Evolutionary conservation across 192 early-diverging fungal genomes (phyloP).

Genomic region (Coemansia sp.): DNA sequence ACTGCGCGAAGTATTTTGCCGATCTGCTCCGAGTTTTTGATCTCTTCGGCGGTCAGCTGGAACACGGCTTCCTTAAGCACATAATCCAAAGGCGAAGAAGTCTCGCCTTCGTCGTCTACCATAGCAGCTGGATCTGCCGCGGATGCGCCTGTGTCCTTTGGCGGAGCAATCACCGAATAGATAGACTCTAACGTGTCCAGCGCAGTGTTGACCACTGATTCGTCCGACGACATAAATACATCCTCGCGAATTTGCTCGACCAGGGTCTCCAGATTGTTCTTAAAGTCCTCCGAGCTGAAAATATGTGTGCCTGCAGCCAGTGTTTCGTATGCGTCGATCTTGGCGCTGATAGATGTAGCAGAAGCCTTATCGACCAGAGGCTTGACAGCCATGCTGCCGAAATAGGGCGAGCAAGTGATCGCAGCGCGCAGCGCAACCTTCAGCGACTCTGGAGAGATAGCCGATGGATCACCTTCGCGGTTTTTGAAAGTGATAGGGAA

Average conservation of each 20-base stretch:
- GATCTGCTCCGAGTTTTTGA: conserved; percentile 67
- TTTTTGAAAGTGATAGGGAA: conserved; percentile 99
- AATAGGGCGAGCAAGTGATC: conserved; percentile 74
- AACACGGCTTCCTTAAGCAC: conserved; percentile 61
- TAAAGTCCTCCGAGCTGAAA: conserved; percentile 70
- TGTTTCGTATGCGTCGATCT: conserved; percentile 93
- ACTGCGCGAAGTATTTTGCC: conserved; percentile 65
- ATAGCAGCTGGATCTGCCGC: not conserved
- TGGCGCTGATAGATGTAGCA: conserved; percentile 82
- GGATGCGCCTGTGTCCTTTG: not conserved
- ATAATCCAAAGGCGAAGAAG: conserved; percentile 50
- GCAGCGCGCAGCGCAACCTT: conserved; percentile 77
- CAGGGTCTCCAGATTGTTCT: conserved; percentile 68
- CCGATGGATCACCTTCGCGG: conserved; percentile 90
- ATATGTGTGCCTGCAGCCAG: conserved; percentile 74
- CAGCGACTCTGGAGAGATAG: conserved; percentile 90
- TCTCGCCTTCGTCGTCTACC: conserved; percentile 10
- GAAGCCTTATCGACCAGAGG: conserved; percentile 88
- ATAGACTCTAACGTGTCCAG: conserved; percentile 69
- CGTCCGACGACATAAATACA: conserved; percentile 76
- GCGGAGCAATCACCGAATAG: conserved; percentile 54
- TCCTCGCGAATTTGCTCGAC: conserved; percentile 64
- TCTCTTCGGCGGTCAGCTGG: conserved; percentile 58
- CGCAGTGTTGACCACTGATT: conserved; percentile 65
- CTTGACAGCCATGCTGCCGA: conserved; percentile 82